phyloP scores from a whole-genome alignment of 805 yeast species.

The Candida taoyuanica region DNA sequence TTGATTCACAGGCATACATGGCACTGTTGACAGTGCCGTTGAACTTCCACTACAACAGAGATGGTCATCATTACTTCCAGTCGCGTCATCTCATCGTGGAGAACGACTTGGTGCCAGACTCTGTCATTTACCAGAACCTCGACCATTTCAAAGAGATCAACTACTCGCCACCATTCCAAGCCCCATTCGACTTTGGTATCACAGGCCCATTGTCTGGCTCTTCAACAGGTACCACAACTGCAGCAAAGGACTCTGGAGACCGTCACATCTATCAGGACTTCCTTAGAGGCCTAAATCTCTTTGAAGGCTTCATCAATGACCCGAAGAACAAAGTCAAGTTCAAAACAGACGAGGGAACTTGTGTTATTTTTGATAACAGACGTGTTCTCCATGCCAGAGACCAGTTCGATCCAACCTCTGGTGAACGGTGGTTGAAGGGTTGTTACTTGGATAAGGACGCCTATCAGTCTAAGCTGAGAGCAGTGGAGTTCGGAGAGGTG shows the following conservation, averaged over 20 bases:
- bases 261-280: conserved; percentile 47
- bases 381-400: conserved; percentile 65
- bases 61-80: conserved; percentile 56
- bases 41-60: conserved; percentile 63
- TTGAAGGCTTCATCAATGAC: conserved; percentile 53
- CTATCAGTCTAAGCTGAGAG: conserved; percentile 54
- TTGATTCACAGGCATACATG: conserved; percentile 57
- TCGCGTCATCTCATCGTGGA: conserved; percentile 61
- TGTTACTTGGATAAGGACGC: conserved; percentile 71
- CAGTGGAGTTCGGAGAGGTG: conserved; percentile 7
- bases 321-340: conserved; percentile 50
- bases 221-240: conserved; percentile 23
- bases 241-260: conserved; percentile 36
- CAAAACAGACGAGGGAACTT: conserved; percentile 52
- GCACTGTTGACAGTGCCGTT: conserved; percentile 61
- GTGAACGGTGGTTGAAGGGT: conserved; percentile 68
- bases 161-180: conserved; percentile 82
- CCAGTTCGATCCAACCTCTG: conserved; percentile 41
- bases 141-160: conserved; percentile 51
- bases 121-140: conserved; percentile 13
- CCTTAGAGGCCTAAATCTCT: conserved; percentile 51
- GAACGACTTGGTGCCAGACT: conserved; percentile 30
- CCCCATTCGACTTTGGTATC: conserved; percentile 63
- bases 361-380: conserved; percentile 68
- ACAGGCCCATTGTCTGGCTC: conserved; percentile 23